Percentiles rank a stretch among this genome's conserved stretches.
phyloP scores from a whole-genome alignment of 2,329 filamentous ascomycete genomes.

The Exserohilum rostratum region DNA sequence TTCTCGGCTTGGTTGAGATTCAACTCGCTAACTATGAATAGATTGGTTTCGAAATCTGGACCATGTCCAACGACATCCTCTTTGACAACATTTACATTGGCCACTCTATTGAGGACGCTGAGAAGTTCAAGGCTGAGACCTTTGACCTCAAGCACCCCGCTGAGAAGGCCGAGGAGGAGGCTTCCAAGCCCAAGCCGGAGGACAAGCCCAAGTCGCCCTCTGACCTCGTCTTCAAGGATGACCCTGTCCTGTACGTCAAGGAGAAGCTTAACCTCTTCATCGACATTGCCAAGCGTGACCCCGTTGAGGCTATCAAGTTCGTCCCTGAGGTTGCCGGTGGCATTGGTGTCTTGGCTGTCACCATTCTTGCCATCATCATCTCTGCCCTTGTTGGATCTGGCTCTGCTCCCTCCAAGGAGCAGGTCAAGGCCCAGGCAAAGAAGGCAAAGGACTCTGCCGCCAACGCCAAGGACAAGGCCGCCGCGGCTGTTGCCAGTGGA shows the following conservation, averaged over 20 bases:
- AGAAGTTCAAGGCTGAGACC: slow-evolving; percentile 85
- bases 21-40: slow-evolving; percentile 46
- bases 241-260: slow-evolving; percentile 84
- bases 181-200: slow-evolving; percentile 75
- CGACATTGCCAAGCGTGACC: slow-evolving; percentile 80
- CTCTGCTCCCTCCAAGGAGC: slow-evolving; percentile 66
- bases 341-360: slow-evolving; percentile 72
- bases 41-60: slow-evolving; percentile 99
- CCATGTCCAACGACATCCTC: slow-evolving; percentile 98
- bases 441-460: slow-evolving; percentile 75
- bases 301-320: slow-evolving; percentile 82
- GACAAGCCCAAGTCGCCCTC: slow-evolving; percentile 71
- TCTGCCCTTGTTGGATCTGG: slow-evolving; percentile 71
- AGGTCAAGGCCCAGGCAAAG: slow-evolving; percentile 74
- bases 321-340: slow-evolving; percentile 90
- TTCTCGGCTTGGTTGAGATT: neutral
- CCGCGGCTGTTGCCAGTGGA: slow-evolving; percentile 64
- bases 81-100: slow-evolving; percentile 99
- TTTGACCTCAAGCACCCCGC: slow-evolving; percentile 86
- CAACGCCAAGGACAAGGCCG: slow-evolving; percentile 71
- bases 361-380: slow-evolving; percentile 72
- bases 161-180: slow-evolving; percentile 81
- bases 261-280: slow-evolving; percentile 95
- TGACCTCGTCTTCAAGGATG: slow-evolving; percentile 86
- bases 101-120: slow-evolving; percentile 91